Percentiles rank a stretch among this genome's conserved stretches.
Conservation (phyloP, 352 stramenopile genomes). For the Pythium volutum region DNA sequence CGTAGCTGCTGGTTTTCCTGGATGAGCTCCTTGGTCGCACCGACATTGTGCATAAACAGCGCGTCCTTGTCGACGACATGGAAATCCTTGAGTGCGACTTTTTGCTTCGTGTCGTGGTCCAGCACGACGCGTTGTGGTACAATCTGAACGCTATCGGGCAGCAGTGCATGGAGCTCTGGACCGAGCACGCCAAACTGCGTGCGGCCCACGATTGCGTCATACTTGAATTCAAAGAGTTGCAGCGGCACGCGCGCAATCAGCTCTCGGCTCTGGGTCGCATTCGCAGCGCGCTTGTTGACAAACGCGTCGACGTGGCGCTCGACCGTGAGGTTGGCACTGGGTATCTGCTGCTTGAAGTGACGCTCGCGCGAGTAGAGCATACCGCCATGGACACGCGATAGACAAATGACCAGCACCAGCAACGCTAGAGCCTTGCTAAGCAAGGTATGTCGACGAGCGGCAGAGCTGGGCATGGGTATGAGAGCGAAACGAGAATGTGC, state of each 20-base stretch:
- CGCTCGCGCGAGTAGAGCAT: constrained; percentile 32
- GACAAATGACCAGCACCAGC: background rate
- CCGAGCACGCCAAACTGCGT: constrained; percentile 73
- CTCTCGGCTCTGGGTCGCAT: constrained; percentile 43
- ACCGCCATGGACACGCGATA: constrained; percentile 3
- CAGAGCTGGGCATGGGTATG: background rate
- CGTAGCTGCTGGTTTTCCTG: constrained; percentile 29
- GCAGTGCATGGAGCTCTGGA: constrained; percentile 45
- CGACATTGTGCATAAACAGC: constrained; percentile 92
- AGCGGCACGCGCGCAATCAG: constrained; percentile 48
- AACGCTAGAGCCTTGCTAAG: background rate
- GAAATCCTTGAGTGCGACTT: constrained; percentile 76
- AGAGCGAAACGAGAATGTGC: background rate
- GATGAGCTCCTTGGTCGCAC: constrained; percentile 84
- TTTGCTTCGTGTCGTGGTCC: constrained; percentile 42
- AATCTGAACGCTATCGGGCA: constrained; percentile 74
- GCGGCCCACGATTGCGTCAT: constrained; percentile 65
- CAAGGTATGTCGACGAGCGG: background rate
- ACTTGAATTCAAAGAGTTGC: constrained; percentile 78
- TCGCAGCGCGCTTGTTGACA: constrained; percentile 39
- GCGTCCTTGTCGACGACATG: constrained; percentile 86
- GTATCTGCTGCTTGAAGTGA: constrained; percentile 15
- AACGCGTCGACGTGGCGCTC: constrained; percentile 52
- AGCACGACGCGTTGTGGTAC: constrained; percentile 55
- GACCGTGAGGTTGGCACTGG: constrained; percentile 34